phyloP scores from a whole-genome alignment of 2,329 filamentous ascomycete genomes.

The Phyllosticta citriasiana region DNA sequence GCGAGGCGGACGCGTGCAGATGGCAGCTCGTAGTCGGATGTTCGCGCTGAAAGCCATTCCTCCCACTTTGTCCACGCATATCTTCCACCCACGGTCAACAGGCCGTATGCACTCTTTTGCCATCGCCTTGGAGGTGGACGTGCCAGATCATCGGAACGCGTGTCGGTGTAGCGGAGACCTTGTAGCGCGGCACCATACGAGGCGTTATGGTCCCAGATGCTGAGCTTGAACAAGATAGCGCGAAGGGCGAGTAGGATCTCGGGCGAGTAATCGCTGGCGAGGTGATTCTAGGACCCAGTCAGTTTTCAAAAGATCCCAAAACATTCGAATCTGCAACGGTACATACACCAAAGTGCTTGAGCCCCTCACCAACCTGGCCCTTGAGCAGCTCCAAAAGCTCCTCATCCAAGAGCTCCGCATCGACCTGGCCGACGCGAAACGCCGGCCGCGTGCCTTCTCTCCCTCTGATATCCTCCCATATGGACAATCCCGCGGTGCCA shows the following conservation, averaged over 20 bases:
- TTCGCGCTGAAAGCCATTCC: conserved; percentile 65
- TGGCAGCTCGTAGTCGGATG: conserved; percentile 54
- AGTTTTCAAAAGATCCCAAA: neutral
- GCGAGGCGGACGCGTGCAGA: conserved; percentile 43
- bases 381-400: conserved; percentile 81
- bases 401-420: conserved; percentile 89
- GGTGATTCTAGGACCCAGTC: conserved; percentile 37
- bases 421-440: conserved; percentile 90
- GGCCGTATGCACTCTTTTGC: conserved; percentile 78
- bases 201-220: conserved; percentile 92
- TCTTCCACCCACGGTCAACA: conserved; percentile 75
- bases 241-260: conserved; percentile 75
- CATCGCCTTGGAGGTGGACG: conserved; percentile 62
- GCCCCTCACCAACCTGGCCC: conserved; percentile 72
- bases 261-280: conserved; percentile 76
- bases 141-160: conserved; percentile 42
- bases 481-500: conserved; percentile 36
- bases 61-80: conserved; percentile 94
- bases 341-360: conserved; percentile 72
- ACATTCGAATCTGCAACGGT: neutral
- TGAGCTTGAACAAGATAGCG: conserved; percentile 81
- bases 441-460: conserved; percentile 72
- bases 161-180: conserved; percentile 83
- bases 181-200: conserved; percentile 91
- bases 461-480: conserved; percentile 63